phyloP scores from a whole-genome alignment of 1,284 basidiomycete genomes.

The Pascua guehoae region DNA sequence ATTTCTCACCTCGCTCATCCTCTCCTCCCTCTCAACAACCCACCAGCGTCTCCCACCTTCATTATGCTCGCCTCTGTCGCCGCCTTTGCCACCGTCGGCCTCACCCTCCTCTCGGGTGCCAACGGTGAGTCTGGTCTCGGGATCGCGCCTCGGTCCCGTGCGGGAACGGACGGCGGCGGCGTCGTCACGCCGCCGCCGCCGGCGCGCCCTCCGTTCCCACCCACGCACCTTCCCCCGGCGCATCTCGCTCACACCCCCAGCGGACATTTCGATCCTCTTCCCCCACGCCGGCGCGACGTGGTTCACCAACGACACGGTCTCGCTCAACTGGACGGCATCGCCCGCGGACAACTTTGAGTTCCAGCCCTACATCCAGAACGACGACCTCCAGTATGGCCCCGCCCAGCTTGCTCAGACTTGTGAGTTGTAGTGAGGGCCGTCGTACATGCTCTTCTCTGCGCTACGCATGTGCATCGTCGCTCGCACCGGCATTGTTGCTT shows the following conservation, averaged over 20 bases:
- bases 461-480: too few species aligned
- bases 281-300: slow-evolving; percentile 34
- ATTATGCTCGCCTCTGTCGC: slow-evolving; percentile 17
- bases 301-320: slow-evolving; percentile 44
- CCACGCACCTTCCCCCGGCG: background rate
- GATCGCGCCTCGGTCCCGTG: background rate
- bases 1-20: background rate
- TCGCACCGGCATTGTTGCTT: too few species aligned
- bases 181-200: background rate
- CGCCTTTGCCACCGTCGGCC: slow-evolving; percentile 8
- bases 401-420: too few species aligned
- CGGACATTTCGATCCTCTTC: slow-evolving; percentile 35
- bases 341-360: slow-evolving; percentile 36
- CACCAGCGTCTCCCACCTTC: background rate
- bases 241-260: slow-evolving; percentile 16
- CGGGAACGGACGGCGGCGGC: background rate
- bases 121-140: slow-evolving; percentile 15
- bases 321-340: slow-evolving; percentile 41
- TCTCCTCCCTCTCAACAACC: background rate
- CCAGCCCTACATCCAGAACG: slow-evolving; percentile 35
- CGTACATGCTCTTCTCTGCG: too few species aligned
- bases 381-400: slow-evolving; percentile 14
- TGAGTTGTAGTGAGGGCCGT: too few species aligned
- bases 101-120: slow-evolving; percentile 17
- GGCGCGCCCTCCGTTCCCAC: background rate